phyloP scores from a whole-genome alignment of 1,284 basidiomycete genomes.

The Tilletia setariae region DNA sequence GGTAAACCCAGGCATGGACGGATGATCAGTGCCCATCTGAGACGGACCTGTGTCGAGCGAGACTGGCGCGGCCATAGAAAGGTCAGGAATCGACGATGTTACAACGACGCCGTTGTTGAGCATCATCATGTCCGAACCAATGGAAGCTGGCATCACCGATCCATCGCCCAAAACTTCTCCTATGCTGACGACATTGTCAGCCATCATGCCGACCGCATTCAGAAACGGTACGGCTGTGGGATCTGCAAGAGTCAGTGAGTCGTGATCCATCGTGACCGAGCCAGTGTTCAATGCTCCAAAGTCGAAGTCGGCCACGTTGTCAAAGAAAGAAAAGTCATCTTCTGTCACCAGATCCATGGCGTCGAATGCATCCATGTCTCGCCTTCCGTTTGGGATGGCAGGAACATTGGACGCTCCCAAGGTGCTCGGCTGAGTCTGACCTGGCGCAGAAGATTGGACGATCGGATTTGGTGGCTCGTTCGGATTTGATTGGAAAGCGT shows the following conservation, averaged over 20 bases:
- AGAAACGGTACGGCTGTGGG: background rate
- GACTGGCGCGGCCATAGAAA: background rate
- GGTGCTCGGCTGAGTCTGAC: background rate
- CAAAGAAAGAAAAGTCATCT: slow-evolving; percentile 50
- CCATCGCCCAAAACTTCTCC: background rate
- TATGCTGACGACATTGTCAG: background rate
- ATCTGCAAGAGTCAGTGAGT: background rate
- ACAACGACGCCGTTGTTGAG: background rate
- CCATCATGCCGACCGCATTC: background rate
- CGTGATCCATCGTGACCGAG: too few species aligned
- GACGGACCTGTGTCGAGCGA: slow-evolving; percentile 6
- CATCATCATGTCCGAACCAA: slow-evolving; percentile 1
- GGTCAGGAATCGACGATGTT: too few species aligned
- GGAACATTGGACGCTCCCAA: too few species aligned
- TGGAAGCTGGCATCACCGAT: background rate
- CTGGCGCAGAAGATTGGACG: background rate
- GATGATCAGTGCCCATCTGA: slow-evolving; percentile 30
- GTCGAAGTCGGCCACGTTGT: slow-evolving; percentile 27
- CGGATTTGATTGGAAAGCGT: background rate
- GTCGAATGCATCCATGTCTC: slow-evolving; percentile 22
- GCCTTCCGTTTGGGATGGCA: background rate
- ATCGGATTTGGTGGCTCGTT: background rate
- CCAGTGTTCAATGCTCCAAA: slow-evolving; percentile 1
- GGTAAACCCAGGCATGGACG: slow-evolving; percentile 45
- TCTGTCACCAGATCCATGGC: slow-evolving; percentile 40